Percentiles rank a stretch among this genome's conserved stretches.
phyloP scores from a whole-genome alignment of 768 basidiomycete species.

The Auricularia cornea region DNA sequence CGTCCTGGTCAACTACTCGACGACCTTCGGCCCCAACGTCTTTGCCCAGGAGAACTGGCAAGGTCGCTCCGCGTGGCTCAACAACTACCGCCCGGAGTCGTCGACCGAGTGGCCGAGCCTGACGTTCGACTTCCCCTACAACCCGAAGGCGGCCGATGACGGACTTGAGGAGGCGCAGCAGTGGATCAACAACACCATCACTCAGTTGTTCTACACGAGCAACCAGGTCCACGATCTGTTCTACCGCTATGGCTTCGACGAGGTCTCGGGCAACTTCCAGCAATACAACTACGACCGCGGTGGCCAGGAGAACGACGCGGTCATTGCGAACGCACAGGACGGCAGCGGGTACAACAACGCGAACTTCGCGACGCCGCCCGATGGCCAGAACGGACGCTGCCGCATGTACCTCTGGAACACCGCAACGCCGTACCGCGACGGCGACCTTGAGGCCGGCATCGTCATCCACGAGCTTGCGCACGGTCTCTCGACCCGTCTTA shows the following conservation, averaged over 20 bases:
- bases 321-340: constrained; percentile 93
- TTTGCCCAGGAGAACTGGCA: constrained; percentile 95
- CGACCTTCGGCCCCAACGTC: constrained; percentile 84
- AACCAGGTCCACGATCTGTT: constrained; percentile 45
- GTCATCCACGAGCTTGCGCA: constrained; percentile 88
- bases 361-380: constrained; percentile 50
- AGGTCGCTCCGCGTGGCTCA: constrained; percentile 52
- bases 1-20: constrained; percentile 49
- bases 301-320: constrained; percentile 78
- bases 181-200: constrained; percentile 79
- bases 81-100: constrained; percentile 75
- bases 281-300: constrained; percentile 93
- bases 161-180: constrained; percentile 62
- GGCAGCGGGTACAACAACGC: constrained; percentile 90
- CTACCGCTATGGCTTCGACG: constrained; percentile 81
- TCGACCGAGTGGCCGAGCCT: constrained; percentile 29
- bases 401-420: constrained; percentile 97
- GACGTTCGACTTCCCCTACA: constrained; percentile 67
- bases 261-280: constrained; percentile 92
- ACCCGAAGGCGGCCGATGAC: constrained; percentile 57
- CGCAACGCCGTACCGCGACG: constrained; percentile 82
- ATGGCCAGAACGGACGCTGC: constrained; percentile 73
- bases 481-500: constrained; percentile 87
- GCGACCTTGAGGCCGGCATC: constrained; percentile 93
- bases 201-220: constrained; percentile 83